Conservation (phyloP, 306 rosid species). For the Glycine soja region DNA sequence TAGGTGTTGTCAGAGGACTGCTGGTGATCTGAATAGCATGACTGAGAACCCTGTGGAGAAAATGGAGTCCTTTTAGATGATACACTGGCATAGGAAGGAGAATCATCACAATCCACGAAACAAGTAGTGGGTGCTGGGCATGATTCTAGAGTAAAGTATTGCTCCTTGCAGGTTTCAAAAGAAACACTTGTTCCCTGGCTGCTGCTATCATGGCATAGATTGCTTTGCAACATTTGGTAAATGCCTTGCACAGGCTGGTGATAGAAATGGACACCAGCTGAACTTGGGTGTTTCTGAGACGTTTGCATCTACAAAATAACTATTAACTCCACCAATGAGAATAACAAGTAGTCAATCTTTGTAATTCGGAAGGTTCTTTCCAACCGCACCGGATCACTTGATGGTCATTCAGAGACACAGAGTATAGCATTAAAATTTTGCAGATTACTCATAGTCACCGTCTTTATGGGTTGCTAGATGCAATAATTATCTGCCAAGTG, state of each 20-base stretch:
- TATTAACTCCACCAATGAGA: background rate
- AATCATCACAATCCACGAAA: conserved; percentile 57
- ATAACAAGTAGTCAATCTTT: background rate
- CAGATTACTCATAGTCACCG: background rate
- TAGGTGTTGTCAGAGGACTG: conserved; percentile 66
- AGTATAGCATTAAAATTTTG: conserved; percentile 2
- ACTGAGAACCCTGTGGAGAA: conserved; percentile 76
- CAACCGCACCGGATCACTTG: background rate
- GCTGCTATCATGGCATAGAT: conserved; percentile 52
- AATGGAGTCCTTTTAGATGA: conserved; percentile 71
- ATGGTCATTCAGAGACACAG: conserved; percentile 7
- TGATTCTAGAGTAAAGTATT: conserved; percentile 76
- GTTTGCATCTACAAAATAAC: conserved; percentile 60
- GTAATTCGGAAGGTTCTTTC: conserved; percentile 16
- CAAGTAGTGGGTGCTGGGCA: conserved; percentile 51
- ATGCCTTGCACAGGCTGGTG: conserved; percentile 62
- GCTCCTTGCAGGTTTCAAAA: conserved; percentile 58
- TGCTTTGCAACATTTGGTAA: conserved; percentile 62
- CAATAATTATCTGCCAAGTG: conserved; percentile 34
- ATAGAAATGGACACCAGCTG: conserved; percentile 55
- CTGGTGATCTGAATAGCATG: conserved; percentile 75
- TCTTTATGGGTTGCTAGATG: conserved; percentile 34
- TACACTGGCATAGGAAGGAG: conserved; percentile 75
- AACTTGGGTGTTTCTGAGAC: conserved; percentile 55
- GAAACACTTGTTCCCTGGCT: conserved; percentile 66